Conservation (phyloP, 2,329 filamentous ascomycete species). For the Seiridium cupressi region DNA sequence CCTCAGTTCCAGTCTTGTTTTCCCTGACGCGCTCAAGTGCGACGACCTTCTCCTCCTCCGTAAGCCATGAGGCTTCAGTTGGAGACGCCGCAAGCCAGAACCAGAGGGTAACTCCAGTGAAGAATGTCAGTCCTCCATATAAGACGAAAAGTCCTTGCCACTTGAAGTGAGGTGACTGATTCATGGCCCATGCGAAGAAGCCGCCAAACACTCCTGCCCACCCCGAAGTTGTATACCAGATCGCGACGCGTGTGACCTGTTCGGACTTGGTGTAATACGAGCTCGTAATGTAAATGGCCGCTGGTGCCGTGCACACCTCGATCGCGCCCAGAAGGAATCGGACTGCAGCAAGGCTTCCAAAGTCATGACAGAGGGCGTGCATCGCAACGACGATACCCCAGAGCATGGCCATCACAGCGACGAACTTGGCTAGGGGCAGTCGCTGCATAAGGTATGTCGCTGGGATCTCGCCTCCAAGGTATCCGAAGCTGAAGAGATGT, state of each 20-base stretch:
- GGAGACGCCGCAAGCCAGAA: neutral
- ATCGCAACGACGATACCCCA: constrained; percentile 71
- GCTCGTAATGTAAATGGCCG: constrained; percentile 67
- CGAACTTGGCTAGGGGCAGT: constrained; percentile 26
- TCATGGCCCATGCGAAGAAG: neutral
- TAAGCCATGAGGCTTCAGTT: neutral
- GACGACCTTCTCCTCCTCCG: neutral
- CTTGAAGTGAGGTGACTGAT: neutral
- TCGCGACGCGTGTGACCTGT: constrained; percentile 64
- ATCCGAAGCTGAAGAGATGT: constrained; percentile 7
- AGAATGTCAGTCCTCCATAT: neutral
- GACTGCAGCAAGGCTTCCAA: constrained; percentile 64
- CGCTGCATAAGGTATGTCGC: constrained; percentile 24
- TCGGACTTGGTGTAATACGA: constrained; percentile 71
- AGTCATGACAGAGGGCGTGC: constrained; percentile 66
- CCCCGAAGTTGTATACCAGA: constrained; percentile 7
- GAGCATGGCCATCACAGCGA: constrained; percentile 60
- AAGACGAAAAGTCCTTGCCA: neutral
- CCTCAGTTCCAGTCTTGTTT: neutral
- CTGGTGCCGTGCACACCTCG: constrained; percentile 70
- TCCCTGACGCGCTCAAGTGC: neutral
- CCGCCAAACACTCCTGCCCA: neutral
- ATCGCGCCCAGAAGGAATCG: constrained; percentile 67
- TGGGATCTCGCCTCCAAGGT: constrained; percentile 24
- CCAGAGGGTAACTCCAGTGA: neutral